A percentile compares a stretch with the other conserved stretches of the same genome.
Conservation (phyloP, 768 basidiomycete genomes). For the Crucibulum laeve region DNA sequence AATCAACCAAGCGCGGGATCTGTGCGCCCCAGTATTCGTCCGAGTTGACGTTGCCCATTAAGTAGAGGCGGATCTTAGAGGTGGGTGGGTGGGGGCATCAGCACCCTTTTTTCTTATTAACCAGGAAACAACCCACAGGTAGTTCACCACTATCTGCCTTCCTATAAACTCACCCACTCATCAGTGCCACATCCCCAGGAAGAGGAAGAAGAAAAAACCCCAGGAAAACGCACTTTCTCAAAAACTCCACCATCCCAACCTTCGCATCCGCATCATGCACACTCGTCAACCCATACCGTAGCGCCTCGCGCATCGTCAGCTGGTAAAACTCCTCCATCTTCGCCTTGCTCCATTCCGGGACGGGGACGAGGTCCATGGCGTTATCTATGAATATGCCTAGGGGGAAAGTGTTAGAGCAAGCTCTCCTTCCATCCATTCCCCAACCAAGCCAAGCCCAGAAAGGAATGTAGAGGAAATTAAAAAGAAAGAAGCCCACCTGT, state of each 20-base stretch:
- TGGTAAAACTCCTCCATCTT: constrained; percentile 57
- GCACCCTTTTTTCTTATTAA: background rate
- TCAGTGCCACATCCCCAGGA: no score
- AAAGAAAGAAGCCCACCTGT: constrained; percentile 35
- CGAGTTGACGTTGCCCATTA: constrained; percentile 51
- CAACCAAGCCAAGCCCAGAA: background rate
- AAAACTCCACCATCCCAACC: constrained; percentile 55
- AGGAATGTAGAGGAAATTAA: background rate
- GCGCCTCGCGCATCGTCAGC: constrained; percentile 60
- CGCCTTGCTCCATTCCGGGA: constrained; percentile 59
- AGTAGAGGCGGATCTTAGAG: constrained; percentile 53
- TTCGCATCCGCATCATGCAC: constrained; percentile 77
- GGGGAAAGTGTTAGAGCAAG: no score
- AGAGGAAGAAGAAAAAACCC: background rate
- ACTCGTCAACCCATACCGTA: constrained; percentile 77
- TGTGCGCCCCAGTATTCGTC: constrained; percentile 64
- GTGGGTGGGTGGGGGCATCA: background rate
- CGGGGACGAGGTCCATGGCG: constrained; percentile 73
- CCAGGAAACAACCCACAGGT: constrained; percentile 43
- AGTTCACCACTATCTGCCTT: constrained; percentile 64
- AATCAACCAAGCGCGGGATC: constrained; percentile 54
- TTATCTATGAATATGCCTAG: constrained; percentile 82
- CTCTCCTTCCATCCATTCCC: background rate
- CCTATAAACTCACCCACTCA: constrained; percentile 33
- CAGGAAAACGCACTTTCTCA: constrained; percentile 44